Evolutionary conservation across 2,329 filamentous ascomycete species (phyloP).

Genomic region (Sporothrix brunneoviolacea): DNA sequence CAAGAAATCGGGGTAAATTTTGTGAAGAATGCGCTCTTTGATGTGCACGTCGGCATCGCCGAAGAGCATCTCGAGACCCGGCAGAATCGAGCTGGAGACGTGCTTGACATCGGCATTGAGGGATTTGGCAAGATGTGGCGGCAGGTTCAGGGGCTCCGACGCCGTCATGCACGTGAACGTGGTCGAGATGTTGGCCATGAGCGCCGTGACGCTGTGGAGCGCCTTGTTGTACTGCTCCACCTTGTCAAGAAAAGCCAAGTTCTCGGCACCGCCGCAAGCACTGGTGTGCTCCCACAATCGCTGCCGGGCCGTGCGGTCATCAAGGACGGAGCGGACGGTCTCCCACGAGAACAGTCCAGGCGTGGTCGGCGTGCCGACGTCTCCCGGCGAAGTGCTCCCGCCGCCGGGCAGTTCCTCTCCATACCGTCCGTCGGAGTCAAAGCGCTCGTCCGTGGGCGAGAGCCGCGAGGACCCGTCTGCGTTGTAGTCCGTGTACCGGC

Average conservation of each 20-base stretch:
- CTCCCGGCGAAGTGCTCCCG: neutral
- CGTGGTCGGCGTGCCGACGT: conserved; percentile 21
- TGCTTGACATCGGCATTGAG: conserved; percentile 42
- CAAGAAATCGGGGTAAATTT: conserved; percentile 45
- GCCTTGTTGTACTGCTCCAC: conserved; percentile 39
- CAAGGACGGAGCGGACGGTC: conserved; percentile 44
- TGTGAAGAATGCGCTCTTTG: conserved; percentile 33
- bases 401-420: neutral
- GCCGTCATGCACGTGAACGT: conserved; percentile 33
- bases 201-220: conserved; percentile 32
- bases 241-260: conserved; percentile 44
- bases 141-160: conserved; percentile 36
- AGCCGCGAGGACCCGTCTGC: conserved; percentile 31
- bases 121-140: conserved; percentile 32
- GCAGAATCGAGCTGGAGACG: conserved; percentile 37
- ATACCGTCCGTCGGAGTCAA: conserved; percentile 10
- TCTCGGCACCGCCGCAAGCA: conserved; percentile 38
- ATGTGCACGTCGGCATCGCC: conserved; percentile 33
- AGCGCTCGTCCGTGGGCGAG: conserved; percentile 18
- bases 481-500: conserved; percentile 42
- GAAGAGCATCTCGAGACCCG: conserved; percentile 38
- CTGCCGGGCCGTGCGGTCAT: conserved; percentile 39
- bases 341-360: conserved; percentile 44
- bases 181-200: conserved; percentile 31
- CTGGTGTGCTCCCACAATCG: conserved; percentile 45